phyloP scores from a whole-genome alignment of 192 early-diverging fungal species.

The Gonapodya prolifera region DNA sequence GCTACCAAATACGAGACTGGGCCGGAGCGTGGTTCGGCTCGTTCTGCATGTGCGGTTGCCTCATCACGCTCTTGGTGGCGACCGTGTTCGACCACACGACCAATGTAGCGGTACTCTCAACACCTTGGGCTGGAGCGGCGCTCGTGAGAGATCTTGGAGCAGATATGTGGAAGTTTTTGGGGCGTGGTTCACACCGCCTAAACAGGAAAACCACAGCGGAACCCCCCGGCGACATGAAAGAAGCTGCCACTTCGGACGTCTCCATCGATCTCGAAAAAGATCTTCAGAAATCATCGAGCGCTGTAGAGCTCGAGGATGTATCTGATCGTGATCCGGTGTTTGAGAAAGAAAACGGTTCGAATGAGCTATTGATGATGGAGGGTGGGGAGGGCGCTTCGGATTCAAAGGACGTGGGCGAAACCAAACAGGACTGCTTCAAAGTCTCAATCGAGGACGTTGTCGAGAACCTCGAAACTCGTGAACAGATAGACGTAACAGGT shows the following conservation, averaged over 20 bases:
- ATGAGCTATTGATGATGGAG: neutral
- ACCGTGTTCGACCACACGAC: constrained; percentile 37
- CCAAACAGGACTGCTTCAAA: neutral
- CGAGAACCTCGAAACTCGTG: neutral
- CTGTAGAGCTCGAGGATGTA: no score
- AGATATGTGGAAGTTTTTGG: constrained; percentile 23
- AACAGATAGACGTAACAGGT: no score
- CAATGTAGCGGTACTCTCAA: constrained; percentile 62
- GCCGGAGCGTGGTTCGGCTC: constrained; percentile 19
- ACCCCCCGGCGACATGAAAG: neutral
- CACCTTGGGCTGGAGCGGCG: constrained; percentile 59
- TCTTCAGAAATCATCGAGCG: neutral
- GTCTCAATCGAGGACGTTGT: neutral
- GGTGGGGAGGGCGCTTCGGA: neutral
- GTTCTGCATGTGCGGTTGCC: constrained; percentile 29
- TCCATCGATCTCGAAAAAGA: neutral
- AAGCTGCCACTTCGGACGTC: neutral
- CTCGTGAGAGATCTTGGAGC: constrained; percentile 39
- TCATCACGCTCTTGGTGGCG: constrained; percentile 54
- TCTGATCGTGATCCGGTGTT: neutral
- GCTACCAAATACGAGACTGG: constrained; percentile 7
- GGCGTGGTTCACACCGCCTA: neutral
- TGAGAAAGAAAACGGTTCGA: neutral
- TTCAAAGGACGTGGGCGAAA: neutral
- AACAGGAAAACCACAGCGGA: neutral